Evolutionary conservation across 257 asterid genomes (phyloP).

Genomic region (Orobanche coerulescens): DNA sequence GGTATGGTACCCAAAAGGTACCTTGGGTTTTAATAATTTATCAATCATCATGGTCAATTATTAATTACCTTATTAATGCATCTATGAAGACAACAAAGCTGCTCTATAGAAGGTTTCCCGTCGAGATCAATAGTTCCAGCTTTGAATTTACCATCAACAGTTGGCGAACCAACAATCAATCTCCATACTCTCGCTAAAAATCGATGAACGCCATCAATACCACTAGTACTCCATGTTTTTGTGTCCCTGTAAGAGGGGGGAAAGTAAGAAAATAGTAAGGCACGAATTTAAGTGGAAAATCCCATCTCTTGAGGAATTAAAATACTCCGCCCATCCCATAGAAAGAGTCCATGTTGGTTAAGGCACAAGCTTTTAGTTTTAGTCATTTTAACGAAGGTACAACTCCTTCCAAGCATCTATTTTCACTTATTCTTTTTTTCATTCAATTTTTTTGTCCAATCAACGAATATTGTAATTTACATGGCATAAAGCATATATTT

Average conservation of each 20-base stretch:
- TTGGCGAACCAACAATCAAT: conserved; percentile 74
- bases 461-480: too few species aligned
- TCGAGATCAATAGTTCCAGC: conserved; percentile 53
- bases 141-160: conserved; percentile 53
- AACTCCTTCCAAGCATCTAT: too few species aligned
- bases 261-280: background rate
- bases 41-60: too few species aligned
- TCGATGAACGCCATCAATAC: conserved; percentile 96
- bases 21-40: too few species aligned
- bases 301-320: background rate
- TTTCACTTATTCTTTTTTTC: too few species aligned
- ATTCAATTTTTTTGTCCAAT: too few species aligned
- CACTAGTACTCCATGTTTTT: conserved; percentile 94
- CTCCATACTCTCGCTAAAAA: conserved; percentile 93
- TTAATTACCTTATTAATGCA: conserved; percentile 70
- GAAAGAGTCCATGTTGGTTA: too few species aligned
- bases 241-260: conserved; percentile 56
- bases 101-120: conserved; percentile 71
- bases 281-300: background rate
- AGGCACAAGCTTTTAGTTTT: too few species aligned
- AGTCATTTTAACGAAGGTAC: too few species aligned
- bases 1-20: too few species aligned
- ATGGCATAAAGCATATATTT: too few species aligned
- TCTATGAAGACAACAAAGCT: conserved; percentile 71
- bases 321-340: too few species aligned